phyloP scores from a whole-genome alignment of 164 flowering plant species.

The Chimonanthus praecox region DNA sequence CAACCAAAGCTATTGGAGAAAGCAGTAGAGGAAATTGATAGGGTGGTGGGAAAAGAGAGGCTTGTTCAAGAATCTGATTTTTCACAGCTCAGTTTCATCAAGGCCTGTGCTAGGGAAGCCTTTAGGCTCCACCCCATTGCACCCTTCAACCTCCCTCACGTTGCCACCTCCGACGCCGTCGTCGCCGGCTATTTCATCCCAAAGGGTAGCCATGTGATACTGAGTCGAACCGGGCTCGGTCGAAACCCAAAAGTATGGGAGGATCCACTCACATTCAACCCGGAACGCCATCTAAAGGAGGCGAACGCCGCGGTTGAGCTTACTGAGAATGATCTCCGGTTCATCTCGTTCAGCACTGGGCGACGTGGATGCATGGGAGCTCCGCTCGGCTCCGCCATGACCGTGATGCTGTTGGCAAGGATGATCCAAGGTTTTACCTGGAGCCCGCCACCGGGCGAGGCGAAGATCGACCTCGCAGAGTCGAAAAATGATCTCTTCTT shows the following conservation, averaged over 20 bases:
- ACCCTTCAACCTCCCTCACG: slow-evolving; percentile 28
- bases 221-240: slow-evolving; percentile 19
- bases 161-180: slow-evolving; percentile 14
- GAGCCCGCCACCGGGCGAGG: slow-evolving; percentile 12
- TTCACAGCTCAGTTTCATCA: slow-evolving; percentile 19
- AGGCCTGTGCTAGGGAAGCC: slow-evolving; percentile 21
- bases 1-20: slow-evolving; percentile 24
- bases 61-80: slow-evolving; percentile 32
- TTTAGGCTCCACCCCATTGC: slow-evolving; percentile 27
- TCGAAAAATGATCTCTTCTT: slow-evolving; percentile 13
- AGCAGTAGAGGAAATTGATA: slow-evolving; percentile 20
- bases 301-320: slow-evolving; percentile 14
- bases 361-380: slow-evolving; percentile 36
- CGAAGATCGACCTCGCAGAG: slow-evolving; percentile 20
- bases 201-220: slow-evolving; percentile 24
- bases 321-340: slow-evolving; percentile 23
- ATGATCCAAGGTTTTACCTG: slow-evolving; percentile 33
- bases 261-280: slow-evolving; percentile 35
- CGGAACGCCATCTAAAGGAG: slow-evolving; percentile 34
- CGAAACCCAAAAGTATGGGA: slow-evolving; percentile 29
- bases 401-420: slow-evolving; percentile 29
- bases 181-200: slow-evolving; percentile 32
- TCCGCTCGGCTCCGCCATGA: slow-evolving; percentile 25
- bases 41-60: slow-evolving; percentile 21
- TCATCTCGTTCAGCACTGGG: slow-evolving; percentile 39